A percentile compares a stretch with the other conserved stretches of the same genome.
Evolutionary conservation across 2,329 filamentous ascomycete genomes (phyloP).

Genomic region (Colletotrichum sp.): DNA sequence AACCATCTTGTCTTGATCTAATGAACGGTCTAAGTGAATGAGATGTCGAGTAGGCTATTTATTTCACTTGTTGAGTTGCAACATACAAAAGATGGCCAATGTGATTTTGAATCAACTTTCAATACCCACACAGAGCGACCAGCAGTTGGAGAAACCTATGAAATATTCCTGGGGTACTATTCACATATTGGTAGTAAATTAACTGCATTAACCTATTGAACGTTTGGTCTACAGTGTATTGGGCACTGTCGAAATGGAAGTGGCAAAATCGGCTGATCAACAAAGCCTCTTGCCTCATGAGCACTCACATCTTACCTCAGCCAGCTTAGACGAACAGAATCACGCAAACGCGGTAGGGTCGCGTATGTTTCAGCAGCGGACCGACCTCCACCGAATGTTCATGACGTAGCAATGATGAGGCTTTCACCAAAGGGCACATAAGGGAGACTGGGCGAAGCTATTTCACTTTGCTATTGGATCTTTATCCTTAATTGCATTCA

Average conservation of each 20-base stretch:
- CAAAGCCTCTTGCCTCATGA: not conserved
- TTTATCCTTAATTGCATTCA: not conserved
- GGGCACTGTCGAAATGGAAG: not conserved
- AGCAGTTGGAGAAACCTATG: not conserved
- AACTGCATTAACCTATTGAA: not conserved
- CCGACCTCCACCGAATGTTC: not conserved
- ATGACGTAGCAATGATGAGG: not conserved
- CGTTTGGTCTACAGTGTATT: not conserved
- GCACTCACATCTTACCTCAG: not conserved
- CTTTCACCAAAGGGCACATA: not conserved
- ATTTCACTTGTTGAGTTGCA: not conserved
- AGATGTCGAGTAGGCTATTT: not conserved
- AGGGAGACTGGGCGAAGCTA: not conserved
- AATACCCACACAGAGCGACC: too few species aligned
- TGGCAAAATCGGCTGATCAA: not conserved
- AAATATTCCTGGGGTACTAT: not conserved
- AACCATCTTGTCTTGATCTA: fast-evolving
- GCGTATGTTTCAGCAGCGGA: not conserved
- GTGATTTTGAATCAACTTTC: not conserved
- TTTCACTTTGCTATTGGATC: not conserved
- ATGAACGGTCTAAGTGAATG: not conserved
- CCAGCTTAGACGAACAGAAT: not conserved
- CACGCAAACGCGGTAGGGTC: not conserved
- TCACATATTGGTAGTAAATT: not conserved
- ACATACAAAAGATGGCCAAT: fast-evolving